These are phyloP conservation scores for Ophiostoma pallidulum DNA, from an alignment of 2,329 filamentous ascomycete genomes.

Conservation along the genomic window DNA sequence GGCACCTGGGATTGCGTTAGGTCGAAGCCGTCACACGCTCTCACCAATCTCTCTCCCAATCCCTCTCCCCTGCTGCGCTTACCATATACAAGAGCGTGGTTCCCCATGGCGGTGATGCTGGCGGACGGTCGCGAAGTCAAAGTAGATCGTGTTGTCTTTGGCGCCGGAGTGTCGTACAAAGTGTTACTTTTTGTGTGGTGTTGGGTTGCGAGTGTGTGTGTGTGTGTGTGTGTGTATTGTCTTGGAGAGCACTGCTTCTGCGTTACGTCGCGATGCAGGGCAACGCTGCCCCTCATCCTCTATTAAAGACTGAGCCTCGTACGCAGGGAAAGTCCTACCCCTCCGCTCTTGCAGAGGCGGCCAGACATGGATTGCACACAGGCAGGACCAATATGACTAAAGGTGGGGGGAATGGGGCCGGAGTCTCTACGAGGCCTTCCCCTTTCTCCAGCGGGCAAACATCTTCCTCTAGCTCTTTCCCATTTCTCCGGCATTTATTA, in stretches of 20 bases:
- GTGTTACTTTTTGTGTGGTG: too few species aligned
- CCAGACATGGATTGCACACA: not conserved
- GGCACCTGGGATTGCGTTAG: too few species aligned
- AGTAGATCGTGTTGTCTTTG: too few species aligned
- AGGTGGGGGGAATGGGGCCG: not conserved
- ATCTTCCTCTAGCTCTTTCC: slow-evolving; percentile 6
- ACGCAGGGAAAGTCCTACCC: not conserved
- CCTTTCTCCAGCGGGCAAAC: slow-evolving; percentile 6
- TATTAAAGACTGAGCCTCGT: too few species aligned
- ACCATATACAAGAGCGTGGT: slow-evolving; percentile 17
- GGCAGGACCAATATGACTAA: not conserved
- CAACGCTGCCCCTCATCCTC: too few species aligned
- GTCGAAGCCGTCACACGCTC: too few species aligned
- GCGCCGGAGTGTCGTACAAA: too few species aligned
- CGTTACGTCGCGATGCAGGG: not conserved
- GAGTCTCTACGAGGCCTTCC: too few species aligned
- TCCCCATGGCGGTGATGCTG: slow-evolving; percentile 8
- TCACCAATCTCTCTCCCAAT: too few species aligned
- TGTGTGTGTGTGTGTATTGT: not conserved
- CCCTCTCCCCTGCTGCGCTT: too few species aligned
- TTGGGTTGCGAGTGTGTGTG: too few species aligned
- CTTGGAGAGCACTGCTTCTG: not conserved
- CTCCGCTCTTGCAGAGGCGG: not conserved
- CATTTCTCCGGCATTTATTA: not conserved
- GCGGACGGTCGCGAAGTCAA: too few species aligned